A percentile compares a stretch with the other conserved stretches of the same genome.
These are phyloP conservation scores for Tolypocladium tropicale DNA, from an alignment of 2,329 filamentous ascomycete genomes.

Conservation along the genomic window DNA sequence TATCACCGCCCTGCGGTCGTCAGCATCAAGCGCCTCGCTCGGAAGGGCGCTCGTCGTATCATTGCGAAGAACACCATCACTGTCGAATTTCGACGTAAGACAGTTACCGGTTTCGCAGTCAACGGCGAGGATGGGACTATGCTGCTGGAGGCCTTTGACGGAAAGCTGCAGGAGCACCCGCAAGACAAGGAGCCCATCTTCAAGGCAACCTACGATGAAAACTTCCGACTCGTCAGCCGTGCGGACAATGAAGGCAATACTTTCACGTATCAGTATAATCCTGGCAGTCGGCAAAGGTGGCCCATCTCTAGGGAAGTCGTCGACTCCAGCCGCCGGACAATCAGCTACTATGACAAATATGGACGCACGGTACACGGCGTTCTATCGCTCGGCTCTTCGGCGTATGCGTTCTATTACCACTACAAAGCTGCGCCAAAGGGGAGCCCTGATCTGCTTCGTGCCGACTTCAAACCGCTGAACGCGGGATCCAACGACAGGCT, in stretches of 20 bases:
- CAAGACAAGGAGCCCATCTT: slow-evolving; percentile 10
- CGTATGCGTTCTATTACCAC: slow-evolving; percentile 23
- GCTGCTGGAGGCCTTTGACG: slow-evolving; percentile 19
- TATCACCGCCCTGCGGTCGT: slow-evolving; percentile 21
- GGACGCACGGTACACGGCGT: slow-evolving; percentile 21
- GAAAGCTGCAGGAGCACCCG: slow-evolving; percentile 11
- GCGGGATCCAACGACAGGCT: slow-evolving; percentile 14
- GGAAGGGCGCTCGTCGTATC: slow-evolving; percentile 17
- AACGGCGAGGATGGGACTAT: slow-evolving; percentile 15
- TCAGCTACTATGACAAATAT: slow-evolving; percentile 22
- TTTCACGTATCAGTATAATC: slow-evolving; percentile 16
- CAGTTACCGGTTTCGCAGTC: slow-evolving; percentile 20
- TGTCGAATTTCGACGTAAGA: slow-evolving; percentile 18
- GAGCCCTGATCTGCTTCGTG: slow-evolving; percentile 21
- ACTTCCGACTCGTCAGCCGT: slow-evolving; percentile 14
- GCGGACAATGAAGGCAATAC: slow-evolving; percentile 10
- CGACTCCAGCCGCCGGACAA: slow-evolving; percentile 9
- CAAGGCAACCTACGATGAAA: slow-evolving; percentile 17
- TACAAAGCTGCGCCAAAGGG: slow-evolving; percentile 22
- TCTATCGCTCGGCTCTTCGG: slow-evolving; percentile 13
- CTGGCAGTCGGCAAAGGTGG: slow-evolving; percentile 8
- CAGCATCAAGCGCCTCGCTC: slow-evolving; percentile 20
- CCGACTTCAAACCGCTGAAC: slow-evolving; percentile 14
- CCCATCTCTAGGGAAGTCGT: slow-evolving; percentile 16
- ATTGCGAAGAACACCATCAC: slow-evolving; percentile 17